Conservation (phyloP, 202 grass and related monocot species). For the Saccharum hybrid region DNA sequence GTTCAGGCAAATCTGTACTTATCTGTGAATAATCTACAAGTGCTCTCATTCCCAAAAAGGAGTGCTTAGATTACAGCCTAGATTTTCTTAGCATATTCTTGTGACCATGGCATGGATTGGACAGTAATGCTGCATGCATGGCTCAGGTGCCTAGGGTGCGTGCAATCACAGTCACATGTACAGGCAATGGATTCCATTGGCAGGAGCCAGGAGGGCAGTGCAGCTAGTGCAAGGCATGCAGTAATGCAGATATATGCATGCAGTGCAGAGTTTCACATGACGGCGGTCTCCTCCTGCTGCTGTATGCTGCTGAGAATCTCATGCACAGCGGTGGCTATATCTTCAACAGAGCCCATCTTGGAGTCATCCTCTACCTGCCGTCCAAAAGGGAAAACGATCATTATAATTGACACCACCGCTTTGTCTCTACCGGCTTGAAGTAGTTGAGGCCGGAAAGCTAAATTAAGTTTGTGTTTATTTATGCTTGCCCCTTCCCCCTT, state of each 20-base stretch:
- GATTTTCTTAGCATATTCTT: not conserved
- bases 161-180: slow-evolving; percentile 39
- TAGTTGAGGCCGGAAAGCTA: not conserved
- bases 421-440: slow-evolving; percentile 22
- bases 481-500: no score
- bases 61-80: slow-evolving; percentile 18
- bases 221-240: not conserved
- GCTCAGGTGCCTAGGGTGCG: slow-evolving; percentile 24
- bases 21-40: slow-evolving; percentile 34
- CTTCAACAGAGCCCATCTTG: slow-evolving; percentile 81
- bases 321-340: slow-evolving; percentile 79
- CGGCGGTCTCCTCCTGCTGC: slow-evolving; percentile 51
- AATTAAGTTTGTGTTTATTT: not conserved
- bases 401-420: not conserved
- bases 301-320: slow-evolving; percentile 72
- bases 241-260: not conserved
- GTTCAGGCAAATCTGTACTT: not conserved
- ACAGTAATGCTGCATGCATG: slow-evolving; percentile 6
- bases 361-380: slow-evolving; percentile 90
- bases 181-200: slow-evolving; percentile 40
- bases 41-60: slow-evolving; percentile 1
- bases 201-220: not conserved
- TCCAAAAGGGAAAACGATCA: slow-evolving; percentile 38
- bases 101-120: not conserved
- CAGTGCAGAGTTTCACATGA: slow-evolving; percentile 43